These are phyloP conservation scores for Metschnikowia anglica DNA, from an alignment of 805 yeast genomes.

Conservation along the genomic window DNA sequence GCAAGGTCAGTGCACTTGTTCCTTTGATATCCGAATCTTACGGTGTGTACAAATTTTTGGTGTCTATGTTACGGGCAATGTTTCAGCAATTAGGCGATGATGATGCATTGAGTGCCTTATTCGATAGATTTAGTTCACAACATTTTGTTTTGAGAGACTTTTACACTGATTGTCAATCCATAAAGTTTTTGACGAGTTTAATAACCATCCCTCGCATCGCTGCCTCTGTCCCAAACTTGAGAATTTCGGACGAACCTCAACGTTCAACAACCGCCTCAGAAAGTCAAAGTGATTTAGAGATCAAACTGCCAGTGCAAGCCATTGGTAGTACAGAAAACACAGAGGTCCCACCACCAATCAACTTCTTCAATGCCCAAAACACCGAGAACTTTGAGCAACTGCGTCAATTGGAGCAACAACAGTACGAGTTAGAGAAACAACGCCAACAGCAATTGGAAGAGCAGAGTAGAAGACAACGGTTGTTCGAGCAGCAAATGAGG, in stretches of 20 bases:
- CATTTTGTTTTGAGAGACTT: constrained; percentile 73
- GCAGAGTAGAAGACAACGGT: constrained; percentile 68
- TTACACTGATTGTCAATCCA: constrained; percentile 85
- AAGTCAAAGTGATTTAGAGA: constrained; percentile 13
- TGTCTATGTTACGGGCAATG: constrained; percentile 89
- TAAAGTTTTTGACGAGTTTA: constrained; percentile 75
- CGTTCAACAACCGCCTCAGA: constrained; percentile 24
- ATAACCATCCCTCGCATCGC: constrained; percentile 75
- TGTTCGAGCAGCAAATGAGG: constrained; percentile 72
- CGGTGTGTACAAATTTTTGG: constrained; percentile 86
- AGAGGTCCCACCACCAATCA: constrained; percentile 40
- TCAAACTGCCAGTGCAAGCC: constrained; percentile 49
- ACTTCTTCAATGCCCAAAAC: constrained; percentile 47
- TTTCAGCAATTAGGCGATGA: constrained; percentile 68
- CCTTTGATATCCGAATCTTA: constrained; percentile 89
- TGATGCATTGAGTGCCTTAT: constrained; percentile 74
- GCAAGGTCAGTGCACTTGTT: constrained; percentile 81
- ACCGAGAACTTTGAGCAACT: constrained; percentile 56
- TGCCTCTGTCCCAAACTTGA: constrained; percentile 58
- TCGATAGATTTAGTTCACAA: constrained; percentile 69
- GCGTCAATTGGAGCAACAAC: constrained; percentile 56
- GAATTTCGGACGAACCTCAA: constrained; percentile 42
- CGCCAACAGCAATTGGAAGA: constrained; percentile 64
- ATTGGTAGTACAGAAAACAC: constrained; percentile 31
- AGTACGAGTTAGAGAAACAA: constrained; percentile 63